These are phyloP conservation scores for Heritiera littoralis DNA, from an alignment of 345 rosid species.

Conservation along the genomic window DNA sequence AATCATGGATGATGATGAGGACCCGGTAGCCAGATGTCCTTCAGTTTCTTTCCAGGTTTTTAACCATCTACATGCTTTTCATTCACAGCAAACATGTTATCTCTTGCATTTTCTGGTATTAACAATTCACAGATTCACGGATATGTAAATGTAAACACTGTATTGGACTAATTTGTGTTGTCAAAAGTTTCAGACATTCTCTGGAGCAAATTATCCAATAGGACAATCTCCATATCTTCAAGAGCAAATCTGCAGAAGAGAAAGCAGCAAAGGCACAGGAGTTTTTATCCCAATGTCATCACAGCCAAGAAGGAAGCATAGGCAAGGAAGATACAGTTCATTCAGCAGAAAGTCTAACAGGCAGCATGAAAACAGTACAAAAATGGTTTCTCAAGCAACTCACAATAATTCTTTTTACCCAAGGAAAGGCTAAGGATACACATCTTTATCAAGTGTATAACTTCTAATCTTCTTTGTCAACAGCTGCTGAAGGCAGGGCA, in stretches of 20 bases:
- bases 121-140: not conserved
- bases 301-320: constrained; percentile 69
- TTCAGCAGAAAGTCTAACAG: constrained; percentile 48
- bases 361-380: constrained; percentile 34
- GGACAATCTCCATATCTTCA: constrained; percentile 45
- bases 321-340: constrained; percentile 58
- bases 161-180: constrained; percentile 1
- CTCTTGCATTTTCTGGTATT: not conserved
- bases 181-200: constrained; percentile 43
- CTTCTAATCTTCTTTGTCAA: constrained; percentile 26
- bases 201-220: constrained; percentile 44
- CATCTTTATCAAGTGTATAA: not conserved
- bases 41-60: constrained; percentile 73
- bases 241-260: constrained; percentile 52
- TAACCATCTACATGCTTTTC: not conserved
- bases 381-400: constrained; percentile 38
- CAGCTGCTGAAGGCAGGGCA: constrained; percentile 20
- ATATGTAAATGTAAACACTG: not conserved
- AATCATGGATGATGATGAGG: constrained; percentile 88
- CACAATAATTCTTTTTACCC: constrained; percentile 36
- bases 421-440: constrained; percentile 33
- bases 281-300: constrained; percentile 77
- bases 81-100: not conserved
- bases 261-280: constrained; percentile 83
- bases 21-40: constrained; percentile 48